Evolutionary conservation across 2,329 filamentous ascomycete species (phyloP).

Genomic region (Sclerotinia subarctica): DNA sequence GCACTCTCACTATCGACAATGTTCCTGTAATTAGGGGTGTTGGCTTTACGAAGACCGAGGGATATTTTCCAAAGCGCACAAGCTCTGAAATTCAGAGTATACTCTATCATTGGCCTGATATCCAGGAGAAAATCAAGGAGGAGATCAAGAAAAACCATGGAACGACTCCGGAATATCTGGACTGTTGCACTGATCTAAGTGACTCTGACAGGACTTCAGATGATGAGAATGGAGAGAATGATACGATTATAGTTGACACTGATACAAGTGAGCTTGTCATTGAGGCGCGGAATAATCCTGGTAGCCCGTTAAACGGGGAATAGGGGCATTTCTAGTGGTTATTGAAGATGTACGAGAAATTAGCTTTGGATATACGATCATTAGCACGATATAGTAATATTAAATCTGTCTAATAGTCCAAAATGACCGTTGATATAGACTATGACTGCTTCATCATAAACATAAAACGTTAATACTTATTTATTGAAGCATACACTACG

Average conservation of each 20-base stretch:
- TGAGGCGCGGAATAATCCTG: neutral
- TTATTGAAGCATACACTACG: neutral
- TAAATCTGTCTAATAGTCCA: neutral
- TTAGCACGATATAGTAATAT: neutral
- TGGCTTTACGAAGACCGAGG: neutral
- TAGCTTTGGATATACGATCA: neutral
- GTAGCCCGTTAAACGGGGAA: neutral
- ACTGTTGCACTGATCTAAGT: constrained; percentile 5
- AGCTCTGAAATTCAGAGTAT: constrained; percentile 1
- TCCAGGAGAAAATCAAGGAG: neutral
- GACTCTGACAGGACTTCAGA: neutral
- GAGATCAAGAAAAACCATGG: neutral
- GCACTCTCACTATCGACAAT: constrained; percentile 4
- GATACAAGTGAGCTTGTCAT: neutral
- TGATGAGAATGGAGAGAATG: neutral
- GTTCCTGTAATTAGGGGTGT: neutral
- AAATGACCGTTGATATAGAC: no score
- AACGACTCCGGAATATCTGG: neutral
- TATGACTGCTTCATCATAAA: neutral
- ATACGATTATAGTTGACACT: neutral
- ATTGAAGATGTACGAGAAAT: neutral
- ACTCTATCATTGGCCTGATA: constrained; percentile 11
- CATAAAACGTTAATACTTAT: rapidly evolving
- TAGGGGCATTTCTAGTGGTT: neutral
- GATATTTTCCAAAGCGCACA: neutral